Conservation (phyloP, 805 yeast species). For the Starmera dryadoides region DNA sequence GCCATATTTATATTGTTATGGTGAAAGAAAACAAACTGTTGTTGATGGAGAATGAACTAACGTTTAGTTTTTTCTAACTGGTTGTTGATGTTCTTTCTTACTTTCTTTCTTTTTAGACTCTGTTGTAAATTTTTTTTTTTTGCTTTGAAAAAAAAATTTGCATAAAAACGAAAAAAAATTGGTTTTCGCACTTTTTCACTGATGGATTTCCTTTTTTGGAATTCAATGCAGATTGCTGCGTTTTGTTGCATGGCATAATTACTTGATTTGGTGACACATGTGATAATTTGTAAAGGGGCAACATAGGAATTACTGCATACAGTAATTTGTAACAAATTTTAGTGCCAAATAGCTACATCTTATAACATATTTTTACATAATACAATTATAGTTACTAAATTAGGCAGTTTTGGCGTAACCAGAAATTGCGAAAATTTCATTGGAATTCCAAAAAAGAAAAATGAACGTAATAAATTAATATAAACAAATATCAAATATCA, state of each 20-base stretch:
- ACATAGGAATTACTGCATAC: not conserved
- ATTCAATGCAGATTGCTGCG: too few species aligned
- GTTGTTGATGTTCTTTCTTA: not conserved
- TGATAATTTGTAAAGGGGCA: too few species aligned
- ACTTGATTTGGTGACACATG: not conserved
- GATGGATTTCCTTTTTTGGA: not conserved
- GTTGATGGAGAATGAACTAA: not conserved
- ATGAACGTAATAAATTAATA: too few species aligned
- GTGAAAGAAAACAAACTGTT: too few species aligned
- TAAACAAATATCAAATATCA: not conserved
- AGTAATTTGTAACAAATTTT: not conserved
- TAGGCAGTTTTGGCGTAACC: too few species aligned
- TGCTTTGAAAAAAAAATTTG: constrained; percentile 1
- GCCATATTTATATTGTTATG: constrained; percentile 47
- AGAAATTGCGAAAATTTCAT: too few species aligned
- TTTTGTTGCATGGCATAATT: too few species aligned
- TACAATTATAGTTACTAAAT: too few species aligned
- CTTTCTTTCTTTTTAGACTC: constrained; percentile 3
- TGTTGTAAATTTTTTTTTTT: constrained; percentile 1
- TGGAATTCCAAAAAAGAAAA: too few species aligned
- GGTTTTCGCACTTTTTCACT: not conserved
- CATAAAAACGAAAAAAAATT: too few species aligned
- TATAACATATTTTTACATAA: too few species aligned
- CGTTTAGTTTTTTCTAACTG: not conserved
- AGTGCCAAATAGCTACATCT: not conserved